phyloP scores from a whole-genome alignment of 768 basidiomycete genomes.

The Paxillus ammoniavirescens region DNA sequence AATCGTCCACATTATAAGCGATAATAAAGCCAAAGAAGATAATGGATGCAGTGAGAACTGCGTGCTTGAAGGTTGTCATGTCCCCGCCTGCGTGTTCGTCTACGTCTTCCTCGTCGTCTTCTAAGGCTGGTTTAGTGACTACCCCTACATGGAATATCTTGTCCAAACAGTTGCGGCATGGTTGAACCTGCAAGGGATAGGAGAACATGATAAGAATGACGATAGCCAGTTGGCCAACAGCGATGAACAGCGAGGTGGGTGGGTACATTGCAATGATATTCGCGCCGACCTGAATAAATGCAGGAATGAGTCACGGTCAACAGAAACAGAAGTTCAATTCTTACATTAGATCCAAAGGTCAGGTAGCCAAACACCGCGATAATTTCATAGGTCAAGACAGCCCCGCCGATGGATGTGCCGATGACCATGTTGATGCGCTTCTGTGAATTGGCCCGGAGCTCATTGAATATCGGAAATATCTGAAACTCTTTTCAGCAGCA shows the following conservation, averaged over 20 bases:
- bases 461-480: constrained; percentile 95
- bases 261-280: constrained; percentile 97
- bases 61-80: constrained; percentile 68
- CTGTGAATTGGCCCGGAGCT: constrained; percentile 80
- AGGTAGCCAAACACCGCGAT: constrained; percentile 89
- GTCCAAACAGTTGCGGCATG: constrained; percentile 88
- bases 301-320: constrained; percentile 2
- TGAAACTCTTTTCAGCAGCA: constrained; percentile 30
- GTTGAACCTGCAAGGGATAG: constrained; percentile 93
- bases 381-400: constrained; percentile 81
- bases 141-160: constrained; percentile 69
- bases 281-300: constrained; percentile 61
- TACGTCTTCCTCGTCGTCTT: constrained; percentile 47
- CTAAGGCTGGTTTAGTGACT: constrained; percentile 35
- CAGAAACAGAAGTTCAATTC: constrained; percentile 13
- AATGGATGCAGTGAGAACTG: constrained; percentile 65
- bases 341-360: constrained; percentile 85
- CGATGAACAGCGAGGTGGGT: constrained; percentile 86
- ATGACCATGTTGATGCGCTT: constrained; percentile 85
- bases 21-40: constrained; percentile 63
- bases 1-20: constrained; percentile 75
- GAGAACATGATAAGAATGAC: constrained; percentile 87
- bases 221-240: constrained; percentile 91
- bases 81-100: constrained; percentile 58
- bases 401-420: constrained; percentile 80